Percentiles rank a stretch among this genome's conserved stretches.
Evolutionary conservation across 2,329 filamentous ascomycete genomes (phyloP).

Genomic region (Pseudogymnoascus sp.): DNA sequence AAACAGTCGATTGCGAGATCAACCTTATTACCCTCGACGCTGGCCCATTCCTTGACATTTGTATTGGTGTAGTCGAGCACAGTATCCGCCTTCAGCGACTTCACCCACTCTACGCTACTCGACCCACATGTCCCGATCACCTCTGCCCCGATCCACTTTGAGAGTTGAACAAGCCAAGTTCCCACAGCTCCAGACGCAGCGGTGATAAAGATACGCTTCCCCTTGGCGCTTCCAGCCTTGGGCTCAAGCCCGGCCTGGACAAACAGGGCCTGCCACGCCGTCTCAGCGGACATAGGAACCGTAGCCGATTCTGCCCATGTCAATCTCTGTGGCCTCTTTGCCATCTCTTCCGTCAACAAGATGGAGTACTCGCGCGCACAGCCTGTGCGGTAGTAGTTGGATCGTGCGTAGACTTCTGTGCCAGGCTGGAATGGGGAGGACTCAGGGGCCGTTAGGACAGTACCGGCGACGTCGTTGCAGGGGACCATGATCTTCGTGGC

Average conservation of each 20-base stretch:
- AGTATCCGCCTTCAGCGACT: slow-evolving; percentile 34
- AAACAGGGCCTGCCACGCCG: slow-evolving; percentile 39
- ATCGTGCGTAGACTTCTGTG: slow-evolving; percentile 33
- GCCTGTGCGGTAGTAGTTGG: slow-evolving; percentile 30
- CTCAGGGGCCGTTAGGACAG: slow-evolving; percentile 30
- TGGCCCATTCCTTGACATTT: slow-evolving; percentile 30
- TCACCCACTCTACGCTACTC: slow-evolving; percentile 34
- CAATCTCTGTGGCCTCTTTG: slow-evolving; percentile 29
- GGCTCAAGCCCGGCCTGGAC: slow-evolving; percentile 28
- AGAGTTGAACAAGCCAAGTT: slow-evolving; percentile 37
- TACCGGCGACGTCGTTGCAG: slow-evolving; percentile 37
- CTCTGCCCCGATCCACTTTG: slow-evolving; percentile 31
- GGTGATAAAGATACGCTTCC: slow-evolving; percentile 36
- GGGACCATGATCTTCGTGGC: slow-evolving; percentile 29
- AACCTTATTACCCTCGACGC: slow-evolving; percentile 27
- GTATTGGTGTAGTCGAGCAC: slow-evolving; percentile 35
- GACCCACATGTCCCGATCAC: slow-evolving; percentile 35
- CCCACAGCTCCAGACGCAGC: slow-evolving; percentile 40
- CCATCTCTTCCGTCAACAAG: slow-evolving; percentile 31
- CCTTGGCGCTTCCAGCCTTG: slow-evolving; percentile 19
- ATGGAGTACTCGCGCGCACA: slow-evolving; percentile 34
- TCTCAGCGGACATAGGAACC: slow-evolving; percentile 35
- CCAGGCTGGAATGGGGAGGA: slow-evolving; percentile 33
- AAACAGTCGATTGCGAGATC: slow-evolving; percentile 40
- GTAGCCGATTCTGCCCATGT: slow-evolving; percentile 32